phyloP scores from a whole-genome alignment of 352 stramenopile species.

The Phytophthora idaei region DNA sequence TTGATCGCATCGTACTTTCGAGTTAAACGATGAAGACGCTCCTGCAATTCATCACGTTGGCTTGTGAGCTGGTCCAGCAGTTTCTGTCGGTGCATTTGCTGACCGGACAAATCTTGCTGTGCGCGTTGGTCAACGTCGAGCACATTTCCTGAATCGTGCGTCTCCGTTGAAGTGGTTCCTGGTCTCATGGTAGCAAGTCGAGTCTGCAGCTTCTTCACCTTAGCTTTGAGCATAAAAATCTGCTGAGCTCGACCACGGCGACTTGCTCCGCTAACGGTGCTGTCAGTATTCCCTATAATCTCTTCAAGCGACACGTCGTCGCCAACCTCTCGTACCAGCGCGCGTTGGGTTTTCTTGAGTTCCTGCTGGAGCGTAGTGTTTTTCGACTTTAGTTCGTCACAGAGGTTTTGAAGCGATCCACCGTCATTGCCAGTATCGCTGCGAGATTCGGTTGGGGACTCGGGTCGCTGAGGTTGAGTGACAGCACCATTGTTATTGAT shows the following conservation, averaged over 20 bases:
- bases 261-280: conserved; percentile 15
- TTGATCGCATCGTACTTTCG: conserved; percentile 72
- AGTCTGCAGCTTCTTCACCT: conserved; percentile 76
- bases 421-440: conserved; percentile 2
- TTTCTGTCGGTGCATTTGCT: conserved; percentile 67
- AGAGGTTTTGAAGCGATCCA: conserved; percentile 47
- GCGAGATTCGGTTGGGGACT: not conserved
- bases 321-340: conserved; percentile 66
- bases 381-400: conserved; percentile 69
- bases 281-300: conserved; percentile 42
- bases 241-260: conserved; percentile 79
- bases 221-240: conserved; percentile 85
- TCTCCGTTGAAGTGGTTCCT: not conserved
- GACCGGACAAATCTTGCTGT: conserved; percentile 58
- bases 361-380: conserved; percentile 57
- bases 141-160: not conserved
- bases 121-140: conserved; percentile 69
- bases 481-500: conserved; percentile 3
- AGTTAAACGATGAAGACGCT: conserved; percentile 58
- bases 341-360: conserved; percentile 77
- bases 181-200: conserved; percentile 31
- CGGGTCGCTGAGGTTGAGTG: conserved; percentile 6
- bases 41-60: conserved; percentile 64
- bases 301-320: conserved; percentile 63
- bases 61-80: conserved; percentile 61